Evolutionary conservation across 192 early-diverging fungal species (phyloP).

Genomic region (Coemansia sp.): DNA sequence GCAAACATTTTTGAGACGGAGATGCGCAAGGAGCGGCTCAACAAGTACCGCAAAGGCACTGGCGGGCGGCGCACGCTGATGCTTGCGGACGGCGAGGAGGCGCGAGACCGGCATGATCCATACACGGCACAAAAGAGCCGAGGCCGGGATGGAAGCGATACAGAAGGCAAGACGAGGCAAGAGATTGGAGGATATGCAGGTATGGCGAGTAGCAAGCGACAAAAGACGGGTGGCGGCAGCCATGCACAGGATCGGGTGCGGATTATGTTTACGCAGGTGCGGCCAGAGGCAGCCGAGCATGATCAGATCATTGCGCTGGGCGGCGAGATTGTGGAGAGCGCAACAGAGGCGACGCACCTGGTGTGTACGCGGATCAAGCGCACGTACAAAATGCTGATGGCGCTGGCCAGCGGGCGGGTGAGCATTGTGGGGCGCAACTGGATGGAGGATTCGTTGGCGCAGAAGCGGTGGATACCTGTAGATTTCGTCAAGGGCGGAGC

Average conservation of each 20-base stretch:
- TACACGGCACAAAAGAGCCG: not conserved
- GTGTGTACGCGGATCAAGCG: constrained; percentile 55
- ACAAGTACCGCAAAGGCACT: constrained; percentile 34
- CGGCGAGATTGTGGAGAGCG: constrained; percentile 51
- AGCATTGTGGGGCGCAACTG: constrained; percentile 32
- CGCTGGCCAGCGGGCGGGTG: constrained; percentile 35
- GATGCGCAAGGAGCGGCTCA: constrained; percentile 54
- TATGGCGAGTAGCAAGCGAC: constrained; percentile 1
- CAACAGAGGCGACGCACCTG: constrained; percentile 60
- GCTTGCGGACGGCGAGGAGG: constrained; percentile 35
- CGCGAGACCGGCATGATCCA: not conserved
- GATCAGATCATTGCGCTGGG: constrained; percentile 55
- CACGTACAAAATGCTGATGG: constrained; percentile 60
- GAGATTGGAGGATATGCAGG: not conserved
- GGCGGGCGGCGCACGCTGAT: constrained; percentile 27
- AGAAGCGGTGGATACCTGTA: constrained; percentile 32
- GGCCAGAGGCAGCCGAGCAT: constrained; percentile 30
- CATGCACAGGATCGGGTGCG: constrained; percentile 12
- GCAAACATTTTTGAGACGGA: constrained; percentile 58
- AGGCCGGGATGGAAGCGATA: not conserved
- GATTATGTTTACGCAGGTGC: constrained; percentile 55
- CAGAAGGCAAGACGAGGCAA: not conserved
- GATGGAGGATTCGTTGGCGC: constrained; percentile 41
- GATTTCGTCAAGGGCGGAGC: constrained; percentile 7
- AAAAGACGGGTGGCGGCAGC: not conserved